A percentile compares a stretch with the other conserved stretches of the same genome.
These are phyloP conservation scores for Gnomoniopsis smithogilvyi DNA, from an alignment of 2,329 filamentous ascomycete genomes.

Conservation along the genomic window DNA sequence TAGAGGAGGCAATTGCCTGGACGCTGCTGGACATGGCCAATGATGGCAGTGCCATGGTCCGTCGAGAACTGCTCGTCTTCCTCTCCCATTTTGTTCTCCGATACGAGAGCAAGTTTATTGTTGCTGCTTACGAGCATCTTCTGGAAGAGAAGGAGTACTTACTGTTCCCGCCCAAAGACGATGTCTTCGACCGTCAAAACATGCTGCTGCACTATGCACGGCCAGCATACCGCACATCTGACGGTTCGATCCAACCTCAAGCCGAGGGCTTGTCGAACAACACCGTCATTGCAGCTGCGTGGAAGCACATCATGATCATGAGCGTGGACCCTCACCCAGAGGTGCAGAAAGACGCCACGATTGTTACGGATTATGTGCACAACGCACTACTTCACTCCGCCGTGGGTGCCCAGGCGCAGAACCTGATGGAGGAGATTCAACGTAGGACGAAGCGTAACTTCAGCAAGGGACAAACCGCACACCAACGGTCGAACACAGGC, in stretches of 20 bases:
- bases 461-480: constrained; percentile 38
- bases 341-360: constrained; percentile 77
- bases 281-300: constrained; percentile 88
- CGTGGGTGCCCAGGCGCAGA: constrained; percentile 67
- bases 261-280: constrained; percentile 70
- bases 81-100: constrained; percentile 87
- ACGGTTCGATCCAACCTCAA: constrained; percentile 55
- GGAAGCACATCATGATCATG: constrained; percentile 88
- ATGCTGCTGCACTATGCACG: constrained; percentile 60
- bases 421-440: constrained; percentile 71
- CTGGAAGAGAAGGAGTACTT: constrained; percentile 76
- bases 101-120: constrained; percentile 88
- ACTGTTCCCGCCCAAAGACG: constrained; percentile 50
- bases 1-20: constrained; percentile 87
- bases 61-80: constrained; percentile 90
- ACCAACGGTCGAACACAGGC: constrained; percentile 40
- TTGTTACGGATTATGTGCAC: constrained; percentile 85
- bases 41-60: constrained; percentile 90
- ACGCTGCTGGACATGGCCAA: constrained; percentile 88
- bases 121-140: constrained; percentile 88
- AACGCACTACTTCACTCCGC: constrained; percentile 73
- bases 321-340: constrained; percentile 94
- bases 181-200: constrained; percentile 55
- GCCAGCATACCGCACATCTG: constrained; percentile 50
- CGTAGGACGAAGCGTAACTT: constrained; percentile 45